Evolutionary conservation across 352 stramenopile genomes (phyloP).

Genomic region (Thraustotheca clavata): DNA sequence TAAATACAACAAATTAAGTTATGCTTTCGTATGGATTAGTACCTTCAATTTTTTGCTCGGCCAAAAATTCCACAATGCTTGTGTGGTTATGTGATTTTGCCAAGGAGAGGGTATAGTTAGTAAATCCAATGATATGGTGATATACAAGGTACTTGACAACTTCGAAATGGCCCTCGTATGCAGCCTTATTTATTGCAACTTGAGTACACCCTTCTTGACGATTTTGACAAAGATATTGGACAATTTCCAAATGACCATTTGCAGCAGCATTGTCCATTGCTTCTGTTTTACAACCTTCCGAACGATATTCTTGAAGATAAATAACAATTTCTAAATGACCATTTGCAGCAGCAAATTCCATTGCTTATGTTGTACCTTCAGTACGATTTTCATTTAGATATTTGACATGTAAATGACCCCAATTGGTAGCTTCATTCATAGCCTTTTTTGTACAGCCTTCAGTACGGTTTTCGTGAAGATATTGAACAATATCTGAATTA

Average conservation of each 20-base stretch:
- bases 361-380: slow-evolving; percentile 10
- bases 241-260: slow-evolving; percentile 12
- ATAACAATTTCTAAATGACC: slow-evolving; percentile 12
- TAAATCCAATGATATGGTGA: not conserved
- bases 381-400: not conserved
- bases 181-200: not conserved
- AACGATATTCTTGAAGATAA: slow-evolving; percentile 4
- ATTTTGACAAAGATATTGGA: slow-evolving; percentile 5
- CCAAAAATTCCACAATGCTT: too few relatives aligned
- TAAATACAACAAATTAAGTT: too few relatives aligned
- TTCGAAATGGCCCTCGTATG: slow-evolving; percentile 1
- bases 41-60: too few relatives aligned
- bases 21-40: too few relatives aligned
- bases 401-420: too few relatives aligned
- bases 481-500: not conserved
- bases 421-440: too few relatives aligned
- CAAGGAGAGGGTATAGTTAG: too few relatives aligned
- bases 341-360: not conserved
- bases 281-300: slow-evolving; percentile 5
- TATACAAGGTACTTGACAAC: slow-evolving; percentile 2
- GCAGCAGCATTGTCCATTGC: slow-evolving; percentile 3
- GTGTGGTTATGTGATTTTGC: too few relatives aligned
- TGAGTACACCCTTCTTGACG: slow-evolving; percentile 1
- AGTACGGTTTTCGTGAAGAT: not conserved
- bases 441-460: not conserved